Base-by-base conservation (phyloP, 805 yeast species). In the Trichomonascus vanleenenianus region DNA sequence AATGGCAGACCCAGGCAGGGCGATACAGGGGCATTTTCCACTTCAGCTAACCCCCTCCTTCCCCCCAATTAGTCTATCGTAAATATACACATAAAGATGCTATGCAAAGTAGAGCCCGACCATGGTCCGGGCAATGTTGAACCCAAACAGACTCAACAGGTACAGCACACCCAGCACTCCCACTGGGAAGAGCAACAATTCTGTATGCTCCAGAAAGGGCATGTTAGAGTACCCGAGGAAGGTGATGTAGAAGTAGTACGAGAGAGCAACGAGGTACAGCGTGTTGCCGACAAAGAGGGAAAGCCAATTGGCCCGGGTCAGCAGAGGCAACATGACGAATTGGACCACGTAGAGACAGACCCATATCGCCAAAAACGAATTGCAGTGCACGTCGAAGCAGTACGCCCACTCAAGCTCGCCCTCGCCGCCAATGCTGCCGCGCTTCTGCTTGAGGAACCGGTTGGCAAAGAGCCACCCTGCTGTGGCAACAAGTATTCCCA, bases 351-450 rank as follows among this genome's bases (percentile, higher is more conserved):
- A 85, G 32, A 87, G 68, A 42, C 76, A 64, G 44, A 85, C 72
- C 95, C 95, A 86, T 38, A 87, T 79, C 12, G 82, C 70, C 51
- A 87, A 66, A 60, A 84, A 87, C n/a, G 95, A 76, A 63, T 89
- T 89, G 68, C 96, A 86, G 65, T 89, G 97, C 22, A 88, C 81
- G 58, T 88, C 97, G 60, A 89, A 89, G 66, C 96, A 87, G 61
- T 86, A 88, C 1, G 91, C 88, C 96, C 96, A 89, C 60, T 89
- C 96, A 44, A 86, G 66, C 35, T 71, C 66, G 20, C 65, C 70
- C 30, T 67, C 70, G n/a, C 59, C 62, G 25, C 63, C 62, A 34
- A 67, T 44, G 8, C 55, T 56, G 31, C 57, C 46, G 25, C 43
- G 46, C 11, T 42, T 30, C 38, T 47, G 51, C 46, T 64, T 62